Base-by-base conservation (phyloP, 2,329 filamentous ascomycete species). In the Setomelanomma holmii region DNA sequence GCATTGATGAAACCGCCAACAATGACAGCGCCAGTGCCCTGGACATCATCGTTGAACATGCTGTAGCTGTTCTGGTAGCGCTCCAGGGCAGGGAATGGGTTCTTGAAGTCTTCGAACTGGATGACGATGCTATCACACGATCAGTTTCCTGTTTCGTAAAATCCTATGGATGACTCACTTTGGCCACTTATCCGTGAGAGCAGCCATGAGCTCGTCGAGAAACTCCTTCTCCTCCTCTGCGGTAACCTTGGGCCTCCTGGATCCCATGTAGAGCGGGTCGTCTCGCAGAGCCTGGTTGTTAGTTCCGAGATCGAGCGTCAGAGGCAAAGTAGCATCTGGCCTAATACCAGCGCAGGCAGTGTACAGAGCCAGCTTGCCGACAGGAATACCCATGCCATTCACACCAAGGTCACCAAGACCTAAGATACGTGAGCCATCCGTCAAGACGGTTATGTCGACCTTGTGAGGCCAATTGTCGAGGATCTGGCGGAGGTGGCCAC, bases 41-140 rank as follows among this genome's bases (percentile, higher is more conserved):
- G 93, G 72, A 99, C 95, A 73, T 99, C 93, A 72, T 98, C 95
- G 76, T 98, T 98, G 86, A 99, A 99, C 83, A 91, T 96, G 76
- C 90, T 93, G 82, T 96, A 93, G 60, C 83, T 85, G 73, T 93
- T 83, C 65, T 91, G 89, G 79, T 98, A 98, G 55, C 91, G 86
- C 73, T 95, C 89, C 35, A 98, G 85, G 69, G 96, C 93, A 58
- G 90, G 89, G 84, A 98, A 99, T 40, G 95, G 93, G 69, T 93
- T 96, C 82, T 98, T 96, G 77, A 96, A 98, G 73, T 98, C 95
- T 56, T 98, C 93, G 67, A 96, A 98, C 75, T 98, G 95, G 58
- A 98, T 90, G 61, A 89, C 85, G 63, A 89, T 87, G 59, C 84
- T 85, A 65, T 56, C 56, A 60, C 50, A 38, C 49, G 46, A 63